Base-by-base conservation (phyloP, 108 stramenopile genomes). In the Seminavis robusta region DNA sequence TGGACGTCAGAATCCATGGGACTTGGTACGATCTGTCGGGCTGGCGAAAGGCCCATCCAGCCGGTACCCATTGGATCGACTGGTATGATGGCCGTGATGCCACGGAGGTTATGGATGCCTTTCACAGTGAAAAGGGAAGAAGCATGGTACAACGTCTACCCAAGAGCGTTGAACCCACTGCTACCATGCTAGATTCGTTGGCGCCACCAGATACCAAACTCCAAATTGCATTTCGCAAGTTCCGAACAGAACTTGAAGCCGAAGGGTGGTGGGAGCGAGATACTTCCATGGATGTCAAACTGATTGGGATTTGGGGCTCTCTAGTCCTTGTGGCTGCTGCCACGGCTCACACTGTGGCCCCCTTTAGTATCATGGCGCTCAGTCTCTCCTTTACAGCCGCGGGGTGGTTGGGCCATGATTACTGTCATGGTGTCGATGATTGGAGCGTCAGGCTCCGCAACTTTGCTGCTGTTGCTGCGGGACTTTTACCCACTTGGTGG, bases 381-480 rank as follows among this genome's bases (percentile, higher is more conserved):
- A 82, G 53, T 3, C 34, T 96, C 16, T 76, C 81, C 40, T 84
- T 92, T 83, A 92, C 91, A 0, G 84, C 86, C 33, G 84, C 90
- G 27, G 95, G 95, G 10, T 96, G 92, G 92, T 64, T 96, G 32
- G 92, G 90, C 11, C 95, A 96, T 66, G 95, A 96, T 60, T 92
- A 90, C 63, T 80, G 92, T 55, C 95, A 96, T 65, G 95, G 95
- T 9, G 73, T 86, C 9, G 87, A 94, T 53, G 61, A 76, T 16
- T 87, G 84, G 64, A 39, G 74, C 48, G 48, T 69, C 29, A 33
- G 52, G 20, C 52, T 92, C 71, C 61, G 94, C 27, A 74, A 76
- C 36, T 90, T 88, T 65, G 80, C 74, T 20, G 80, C 79, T 31
- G 25, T 83, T 16, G 86, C 80, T 0, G 84, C 81, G 25, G 94